A percentile compares a stretch with the other conserved stretches of the same genome.
These are phyloP conservation scores for Saxophila tyrrhenica DNA, from an alignment of 495 filamentous ascomycete genomes.

Conservation along the genomic window DNA sequence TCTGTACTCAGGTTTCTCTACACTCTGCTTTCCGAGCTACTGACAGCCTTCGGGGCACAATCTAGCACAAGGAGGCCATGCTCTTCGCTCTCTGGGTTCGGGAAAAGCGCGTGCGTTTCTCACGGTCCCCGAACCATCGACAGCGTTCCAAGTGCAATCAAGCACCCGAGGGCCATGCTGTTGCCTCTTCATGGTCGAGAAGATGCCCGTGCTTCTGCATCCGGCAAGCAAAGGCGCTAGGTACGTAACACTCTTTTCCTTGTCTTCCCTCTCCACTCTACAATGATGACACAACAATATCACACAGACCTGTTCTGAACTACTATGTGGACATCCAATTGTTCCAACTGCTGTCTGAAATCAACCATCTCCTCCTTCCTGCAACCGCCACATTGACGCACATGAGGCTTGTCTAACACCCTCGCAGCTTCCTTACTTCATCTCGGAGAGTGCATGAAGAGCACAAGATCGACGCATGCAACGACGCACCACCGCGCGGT, in stretches of 20 bases:
- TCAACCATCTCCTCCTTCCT: not conserved
- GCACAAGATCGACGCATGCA: not conserved
- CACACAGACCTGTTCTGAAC: conserved; percentile 78
- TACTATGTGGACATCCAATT: conserved; percentile 42
- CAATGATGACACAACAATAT: conserved; percentile 49
- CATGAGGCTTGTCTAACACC: not conserved
- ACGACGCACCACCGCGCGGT: not conserved
- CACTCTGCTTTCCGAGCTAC: too few relatives aligned
- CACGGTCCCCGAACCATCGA: too few relatives aligned
- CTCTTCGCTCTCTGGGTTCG: too few relatives aligned
- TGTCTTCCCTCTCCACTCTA: conserved; percentile 7
- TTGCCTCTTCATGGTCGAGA: too few relatives aligned
- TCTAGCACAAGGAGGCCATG: not conserved
- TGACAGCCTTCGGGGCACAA: too few relatives aligned
- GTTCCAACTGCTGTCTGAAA: conserved; percentile 78
- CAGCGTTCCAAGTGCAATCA: too few relatives aligned
- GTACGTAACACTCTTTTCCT: not conserved
- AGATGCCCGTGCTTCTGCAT: not conserved
- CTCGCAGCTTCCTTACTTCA: not conserved
- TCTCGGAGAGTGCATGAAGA: not conserved
- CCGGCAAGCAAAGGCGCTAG: not conserved
- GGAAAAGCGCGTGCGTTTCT: too few relatives aligned
- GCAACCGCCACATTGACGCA: not conserved
- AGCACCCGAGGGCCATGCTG: too few relatives aligned
- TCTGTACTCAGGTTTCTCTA: too few relatives aligned